These are phyloP conservation scores for Magnaporthiopsis incrustans DNA, from an alignment of 2,329 filamentous ascomycete genomes.

Conservation along the genomic window DNA sequence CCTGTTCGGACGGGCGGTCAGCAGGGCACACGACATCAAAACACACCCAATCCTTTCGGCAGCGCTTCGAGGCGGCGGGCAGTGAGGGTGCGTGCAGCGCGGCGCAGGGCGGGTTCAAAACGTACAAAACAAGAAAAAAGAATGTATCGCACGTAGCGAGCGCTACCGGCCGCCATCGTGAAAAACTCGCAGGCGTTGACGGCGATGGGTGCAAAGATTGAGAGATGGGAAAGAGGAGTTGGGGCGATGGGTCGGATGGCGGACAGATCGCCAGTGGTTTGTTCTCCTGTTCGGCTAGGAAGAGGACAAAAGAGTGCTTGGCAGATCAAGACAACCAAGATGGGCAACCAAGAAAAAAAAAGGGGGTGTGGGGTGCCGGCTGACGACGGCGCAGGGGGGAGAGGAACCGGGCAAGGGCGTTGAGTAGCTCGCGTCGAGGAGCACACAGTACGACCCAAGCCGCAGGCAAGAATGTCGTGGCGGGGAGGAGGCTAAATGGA, in stretches of 20 bases:
- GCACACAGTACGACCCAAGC: background rate
- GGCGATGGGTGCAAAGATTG: background rate
- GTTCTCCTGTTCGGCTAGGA: background rate
- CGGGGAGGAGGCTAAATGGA: background rate
- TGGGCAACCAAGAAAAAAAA: background rate
- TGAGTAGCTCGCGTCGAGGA: background rate
- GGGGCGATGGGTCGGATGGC: background rate
- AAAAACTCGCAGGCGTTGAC: background rate
- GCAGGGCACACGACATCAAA: background rate
- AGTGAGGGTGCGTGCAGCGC: background rate
- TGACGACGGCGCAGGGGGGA: background rate
- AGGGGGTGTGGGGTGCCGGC: background rate
- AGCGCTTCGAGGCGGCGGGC: background rate
- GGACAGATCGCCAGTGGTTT: background rate
- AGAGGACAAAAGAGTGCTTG: background rate
- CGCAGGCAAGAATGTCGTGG: too few relatives aligned
- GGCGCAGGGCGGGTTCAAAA: background rate
- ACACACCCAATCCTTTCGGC: background rate
- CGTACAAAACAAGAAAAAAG: conserved; percentile 75
- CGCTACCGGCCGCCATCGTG: conserved; percentile 56
- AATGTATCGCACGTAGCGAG: conserved; percentile 70
- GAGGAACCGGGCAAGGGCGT: background rate
- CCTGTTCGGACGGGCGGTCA: conserved; percentile 26
- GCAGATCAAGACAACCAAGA: background rate
- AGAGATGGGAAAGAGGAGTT: background rate